Base-by-base conservation (phyloP, 345 rosid species). In the Cardiospermum halicacabum region DNA sequence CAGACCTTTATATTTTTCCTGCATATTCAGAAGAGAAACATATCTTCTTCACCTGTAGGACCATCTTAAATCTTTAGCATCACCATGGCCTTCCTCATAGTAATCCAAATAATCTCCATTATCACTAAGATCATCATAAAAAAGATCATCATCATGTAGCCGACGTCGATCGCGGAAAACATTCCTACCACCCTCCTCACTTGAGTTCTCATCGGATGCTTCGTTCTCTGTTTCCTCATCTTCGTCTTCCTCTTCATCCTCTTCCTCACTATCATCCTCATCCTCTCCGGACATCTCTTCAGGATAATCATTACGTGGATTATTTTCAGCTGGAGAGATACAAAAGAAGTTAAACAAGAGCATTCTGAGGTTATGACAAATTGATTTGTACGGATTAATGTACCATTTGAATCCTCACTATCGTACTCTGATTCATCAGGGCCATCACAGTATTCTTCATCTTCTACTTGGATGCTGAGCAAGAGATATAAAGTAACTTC, bases 361-460 rank as follows among this genome's bases (percentile, higher is more conserved):
- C 40, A 13, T 47, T 56, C 24, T 13, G 11, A 48, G 24, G 18
- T 47, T 6, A 31, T n/a, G 36, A 60, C 5, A 22, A 9, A 34
- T 53, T 1, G 24, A 16, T 24, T 56, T 64, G 19, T 19, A 40
- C 40, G 16, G 10, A 60, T 21, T 2, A 13, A 50, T 11, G 10
- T 86, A 93, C 98, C 98, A 39, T 93, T 94, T 31, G 99, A 94
- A 74, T 94, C 99, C 40, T 91, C 89, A 58, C 84, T 86, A 58
- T 84, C 96, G 24, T 75, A 74, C 37, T 87, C 97, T 27, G 97
- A 85, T 34, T 80, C 95, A 80, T 85, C 89, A 43, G 72, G 76
- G 32, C 85, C 95, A 69, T 80, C 91, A 37, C 66, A 87, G 68
- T 85, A 87, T 13, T 91, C 96, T 60, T 87, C 92, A 50, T 86